Percentiles rank a stretch among this genome's conserved stretches.
Conservation (phyloP, 805 yeast genomes). For the Brettanomyces nanus region DNA sequence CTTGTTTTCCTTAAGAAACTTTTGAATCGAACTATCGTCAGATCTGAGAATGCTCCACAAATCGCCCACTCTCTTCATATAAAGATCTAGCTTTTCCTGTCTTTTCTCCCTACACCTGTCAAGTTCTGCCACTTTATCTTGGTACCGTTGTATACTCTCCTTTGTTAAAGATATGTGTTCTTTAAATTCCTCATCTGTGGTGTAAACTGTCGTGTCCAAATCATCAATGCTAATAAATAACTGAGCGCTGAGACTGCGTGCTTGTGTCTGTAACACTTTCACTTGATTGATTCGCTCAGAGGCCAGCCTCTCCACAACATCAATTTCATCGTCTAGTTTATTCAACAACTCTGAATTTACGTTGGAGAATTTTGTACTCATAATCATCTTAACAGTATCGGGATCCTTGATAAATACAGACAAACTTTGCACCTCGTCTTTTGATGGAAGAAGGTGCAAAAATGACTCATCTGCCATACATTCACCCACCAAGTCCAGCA, state of each 20-base stretch:
- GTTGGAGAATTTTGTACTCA: conserved; percentile 21
- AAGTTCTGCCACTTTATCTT: conserved; percentile 13
- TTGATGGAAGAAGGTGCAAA: conserved; percentile 18
- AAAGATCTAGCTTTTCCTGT: conserved; percentile 28
- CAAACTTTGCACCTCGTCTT: conserved; percentile 14
- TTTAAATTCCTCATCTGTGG: conserved; percentile 12
- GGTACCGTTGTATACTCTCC: conserved; percentile 10
- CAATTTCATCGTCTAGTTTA: conserved; percentile 23
- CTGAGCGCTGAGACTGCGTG: conserved; percentile 1
- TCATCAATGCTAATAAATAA: background rate
- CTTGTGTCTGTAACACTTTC: conserved; percentile 10
- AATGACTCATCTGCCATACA: conserved; percentile 10
- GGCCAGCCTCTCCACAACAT: conserved; percentile 15
- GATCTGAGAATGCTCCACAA: conserved; percentile 40
- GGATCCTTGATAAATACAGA: conserved; percentile 13
- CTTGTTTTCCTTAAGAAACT: conserved; percentile 34
- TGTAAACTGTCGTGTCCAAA: conserved; percentile 6
- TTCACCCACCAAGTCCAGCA: conserved; percentile 16
- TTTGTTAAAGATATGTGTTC: conserved; percentile 18
- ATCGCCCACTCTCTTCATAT: conserved; percentile 26
- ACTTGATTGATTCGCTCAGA: conserved; percentile 4
- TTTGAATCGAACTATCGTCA: conserved; percentile 19
- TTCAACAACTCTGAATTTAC: conserved; percentile 18
- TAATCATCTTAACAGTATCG: conserved; percentile 18
- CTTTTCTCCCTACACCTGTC: conserved; percentile 28